Percentiles rank a stretch among this genome's conserved stretches.
phyloP scores from a whole-genome alignment of 1,284 basidiomycete genomes.

The Gomphus bonarii region DNA sequence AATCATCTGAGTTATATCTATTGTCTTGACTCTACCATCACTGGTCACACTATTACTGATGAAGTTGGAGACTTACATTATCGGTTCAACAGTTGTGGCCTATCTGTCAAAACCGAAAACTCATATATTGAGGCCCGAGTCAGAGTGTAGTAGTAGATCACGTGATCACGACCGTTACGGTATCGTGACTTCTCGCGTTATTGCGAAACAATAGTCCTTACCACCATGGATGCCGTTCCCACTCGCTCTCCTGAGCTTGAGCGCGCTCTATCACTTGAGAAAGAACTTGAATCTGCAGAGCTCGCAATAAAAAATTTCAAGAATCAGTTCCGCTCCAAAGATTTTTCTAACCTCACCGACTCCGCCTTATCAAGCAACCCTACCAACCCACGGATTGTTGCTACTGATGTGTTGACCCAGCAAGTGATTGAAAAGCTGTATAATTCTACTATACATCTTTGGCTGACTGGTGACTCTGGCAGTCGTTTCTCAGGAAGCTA shows the following conservation, averaged over 20 bases:
- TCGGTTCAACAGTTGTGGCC: too few species aligned
- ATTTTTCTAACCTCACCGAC: slow-evolving; percentile 5
- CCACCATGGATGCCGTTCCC: neutral
- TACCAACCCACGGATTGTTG: slow-evolving; percentile 5
- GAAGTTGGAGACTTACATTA: too few species aligned
- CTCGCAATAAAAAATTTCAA: slow-evolving; percentile 7
- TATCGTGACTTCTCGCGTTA: slow-evolving; percentile 8
- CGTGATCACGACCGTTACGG: neutral
- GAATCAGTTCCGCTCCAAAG: slow-evolving; percentile 7
- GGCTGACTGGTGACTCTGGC: neutral
- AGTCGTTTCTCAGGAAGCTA: slow-evolving; percentile 73
- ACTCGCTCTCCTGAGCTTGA: slow-evolving; percentile 7
- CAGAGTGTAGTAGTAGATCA: neutral
- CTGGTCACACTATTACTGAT: too few species aligned
- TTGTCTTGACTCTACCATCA: too few species aligned
- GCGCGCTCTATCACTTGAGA: slow-evolving; percentile 6
- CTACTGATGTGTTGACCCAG: slow-evolving; percentile 7
- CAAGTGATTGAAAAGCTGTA: neutral
- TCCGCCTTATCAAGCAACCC: slow-evolving; percentile 5
- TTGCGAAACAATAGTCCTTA: neutral
- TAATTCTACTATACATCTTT: neutral
- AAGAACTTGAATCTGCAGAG: slow-evolving; percentile 7
- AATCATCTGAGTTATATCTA: too few species aligned
- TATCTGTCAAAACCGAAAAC: too few species aligned
- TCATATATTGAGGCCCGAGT: too few species aligned